Base-by-base conservation (phyloP, 352 stramenopile species). In the Pythium graminicola region DNA sequence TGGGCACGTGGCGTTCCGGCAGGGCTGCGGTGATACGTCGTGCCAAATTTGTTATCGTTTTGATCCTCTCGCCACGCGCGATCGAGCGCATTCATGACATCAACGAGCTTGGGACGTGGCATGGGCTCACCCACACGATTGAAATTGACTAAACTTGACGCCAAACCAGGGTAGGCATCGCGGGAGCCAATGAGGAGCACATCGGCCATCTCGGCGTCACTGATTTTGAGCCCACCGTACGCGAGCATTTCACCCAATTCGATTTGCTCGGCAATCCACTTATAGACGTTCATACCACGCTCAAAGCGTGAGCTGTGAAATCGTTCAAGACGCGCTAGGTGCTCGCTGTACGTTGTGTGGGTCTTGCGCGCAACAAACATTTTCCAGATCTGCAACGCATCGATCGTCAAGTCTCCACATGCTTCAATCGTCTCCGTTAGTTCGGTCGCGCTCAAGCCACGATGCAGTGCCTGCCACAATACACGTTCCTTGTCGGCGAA, bases 241-340 rank as follows among this genome's bases (percentile, higher is more conserved):
- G 52, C 41, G 10, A 59, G 52, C 52, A 59, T 59, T 27, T 59
- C 52, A 35, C 52, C 33, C 22, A 59, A 19, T 17, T 59, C 52
- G 23, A 59, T 59, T 33, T 59, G 48, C 52, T 59, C 52, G 32
- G 52, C 52, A 26, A 59, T 59, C 52, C 52, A 59, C 52, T 27
- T 28, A 43, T 59, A 59, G 10, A 59, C 42, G 42, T 59, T 59
- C 52, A 48, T 59, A 33, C 41, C 52, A 19, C 52, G 42, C 52
- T 59, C 52, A 29, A 50, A 59, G 31, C 28, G 52, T 35, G 42
- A 39, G 42, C 32, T 53, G 52, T 59, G 52, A 43, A 59, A 59
- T 33, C 41, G 49, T 3, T 53, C 52, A 16, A 59, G 23, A 3
- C 52, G 52, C 23, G 52, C 52, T 24, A 59, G 52, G 32, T 59